A percentile compares a stretch with the other conserved stretches of the same genome.
Evolutionary conservation across 2,329 filamentous ascomycete genomes (phyloP).

Genomic region (Colletotrichum agaves): DNA sequence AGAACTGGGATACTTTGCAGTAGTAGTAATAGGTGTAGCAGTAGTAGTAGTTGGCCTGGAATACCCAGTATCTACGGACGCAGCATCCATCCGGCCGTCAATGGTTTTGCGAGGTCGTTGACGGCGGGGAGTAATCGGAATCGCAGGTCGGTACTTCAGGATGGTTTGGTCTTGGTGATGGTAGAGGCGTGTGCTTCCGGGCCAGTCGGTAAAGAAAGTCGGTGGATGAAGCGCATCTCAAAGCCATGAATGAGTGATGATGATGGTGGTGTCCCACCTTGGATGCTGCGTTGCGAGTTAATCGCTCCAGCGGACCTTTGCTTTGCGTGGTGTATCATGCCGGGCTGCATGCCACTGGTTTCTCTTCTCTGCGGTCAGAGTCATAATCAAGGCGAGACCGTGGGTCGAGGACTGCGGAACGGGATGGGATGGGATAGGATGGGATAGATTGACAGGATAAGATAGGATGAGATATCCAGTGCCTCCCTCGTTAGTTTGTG

Average conservation of each 20-base stretch:
- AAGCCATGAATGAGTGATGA: slow-evolving; percentile 16
- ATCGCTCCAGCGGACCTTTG: slow-evolving; percentile 18
- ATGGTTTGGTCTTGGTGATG: background rate
- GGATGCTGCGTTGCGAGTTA: slow-evolving; percentile 17
- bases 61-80: background rate
- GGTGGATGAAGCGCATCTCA: background rate
- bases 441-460: background rate
- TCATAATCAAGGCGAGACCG: background rate
- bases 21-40: too few relatives aligned
- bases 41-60: background rate
- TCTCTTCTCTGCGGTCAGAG: slow-evolving; percentile 4
- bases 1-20: too few relatives aligned
- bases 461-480: background rate
- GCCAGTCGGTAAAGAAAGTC: background rate
- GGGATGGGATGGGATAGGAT: too few relatives aligned
- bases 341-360: slow-evolving; percentile 20
- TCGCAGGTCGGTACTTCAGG: background rate
- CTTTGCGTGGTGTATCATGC: background rate
- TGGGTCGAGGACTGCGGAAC: background rate
- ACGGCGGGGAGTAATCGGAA: slow-evolving; percentile 5
- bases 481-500: too few relatives aligned
- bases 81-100: background rate
- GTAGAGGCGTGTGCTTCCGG: background rate
- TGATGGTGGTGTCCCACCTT: slow-evolving; percentile 17
- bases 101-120: background rate